A percentile compares a stretch with the other conserved stretches of the same genome.
phyloP scores from a whole-genome alignment of 129 eudicot genomes.

The Gnaphalium uliginosum region DNA sequence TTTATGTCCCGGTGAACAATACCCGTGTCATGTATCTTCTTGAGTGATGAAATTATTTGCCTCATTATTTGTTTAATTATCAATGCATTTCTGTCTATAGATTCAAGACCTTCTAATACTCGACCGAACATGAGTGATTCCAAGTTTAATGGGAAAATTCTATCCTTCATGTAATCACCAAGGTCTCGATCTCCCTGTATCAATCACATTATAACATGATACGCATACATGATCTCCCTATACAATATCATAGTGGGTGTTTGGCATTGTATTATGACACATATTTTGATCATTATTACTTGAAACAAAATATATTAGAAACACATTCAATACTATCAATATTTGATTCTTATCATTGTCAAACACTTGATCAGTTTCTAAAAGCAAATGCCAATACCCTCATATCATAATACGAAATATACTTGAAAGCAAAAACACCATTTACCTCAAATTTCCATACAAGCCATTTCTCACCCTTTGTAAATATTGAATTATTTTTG shows the following conservation, averaged over 20 bases:
- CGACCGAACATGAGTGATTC: conserved; percentile 93
- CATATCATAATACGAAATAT: not conserved
- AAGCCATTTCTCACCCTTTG: conserved; percentile 97
- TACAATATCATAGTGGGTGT: not conserved
- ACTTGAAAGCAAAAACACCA: not conserved
- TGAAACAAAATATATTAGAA: not conserved
- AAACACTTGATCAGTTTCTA: not conserved
- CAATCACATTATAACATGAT: conserved; percentile 11
- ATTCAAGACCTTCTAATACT: conserved; percentile 68
- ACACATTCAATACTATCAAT: conserved; percentile 1
- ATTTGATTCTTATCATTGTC: not conserved
- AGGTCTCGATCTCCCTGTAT: conserved; percentile 91
- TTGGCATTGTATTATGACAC: not conserved
- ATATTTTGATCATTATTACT: not conserved
- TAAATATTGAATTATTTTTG: conserved; percentile 63
- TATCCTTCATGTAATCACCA: conserved; percentile 89
- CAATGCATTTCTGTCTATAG: conserved; percentile 74
- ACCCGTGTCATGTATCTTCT: conserved; percentile 87
- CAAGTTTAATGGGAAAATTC: conserved; percentile 76
- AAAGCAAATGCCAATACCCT: not conserved
- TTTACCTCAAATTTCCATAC: conserved; percentile 98
- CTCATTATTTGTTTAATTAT: conserved; percentile 93
- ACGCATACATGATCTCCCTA: not conserved
- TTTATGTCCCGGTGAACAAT: conserved; percentile 95
- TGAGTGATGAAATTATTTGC: conserved; percentile 81